Conservation (phyloP, 2,329 filamentous ascomycete genomes). For the Talaromyces pinophilus region DNA sequence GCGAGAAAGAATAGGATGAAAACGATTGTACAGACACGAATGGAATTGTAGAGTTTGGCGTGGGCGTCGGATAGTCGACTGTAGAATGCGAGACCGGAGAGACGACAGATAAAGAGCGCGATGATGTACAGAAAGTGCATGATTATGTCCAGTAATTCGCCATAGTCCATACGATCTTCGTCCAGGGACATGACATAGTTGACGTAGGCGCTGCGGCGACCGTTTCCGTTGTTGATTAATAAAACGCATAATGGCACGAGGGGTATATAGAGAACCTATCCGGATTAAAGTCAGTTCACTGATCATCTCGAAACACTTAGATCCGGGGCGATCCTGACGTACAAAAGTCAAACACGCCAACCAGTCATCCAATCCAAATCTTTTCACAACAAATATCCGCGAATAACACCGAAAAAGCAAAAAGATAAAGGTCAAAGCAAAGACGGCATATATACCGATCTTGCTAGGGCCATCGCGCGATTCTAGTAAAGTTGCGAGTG, state of each 20-base stretch:
- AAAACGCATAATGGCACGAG: conserved; percentile 17
- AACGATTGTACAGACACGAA: conserved; percentile 12
- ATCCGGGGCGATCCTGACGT: conserved; percentile 22
- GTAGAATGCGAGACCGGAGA: conserved; percentile 57
- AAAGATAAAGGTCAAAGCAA: conserved; percentile 34
- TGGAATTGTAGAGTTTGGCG: conserved; percentile 12
- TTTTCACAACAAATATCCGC: conserved; percentile 47
- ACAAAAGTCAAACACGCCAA: conserved; percentile 53
- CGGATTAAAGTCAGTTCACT: not conserved
- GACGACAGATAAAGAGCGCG: conserved; percentile 52
- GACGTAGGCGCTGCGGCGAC: conserved; percentile 19
- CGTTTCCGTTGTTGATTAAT: conserved; percentile 19
- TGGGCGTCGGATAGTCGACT: conserved; percentile 46
- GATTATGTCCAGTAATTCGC: conserved; percentile 53
- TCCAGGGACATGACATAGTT: conserved; percentile 20
- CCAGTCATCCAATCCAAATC: conserved; percentile 51
- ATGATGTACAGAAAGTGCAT: conserved; percentile 57
- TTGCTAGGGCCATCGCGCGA: conserved; percentile 33
- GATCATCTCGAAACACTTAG: not conserved
- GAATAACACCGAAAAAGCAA: conserved; percentile 50
- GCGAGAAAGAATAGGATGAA: conserved; percentile 45
- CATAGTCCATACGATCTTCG: conserved; percentile 31
- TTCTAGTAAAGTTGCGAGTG: conserved; percentile 33
- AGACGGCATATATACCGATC: conserved; percentile 34
- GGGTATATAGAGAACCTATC: conserved; percentile 20